Percentiles rank a stretch among this genome's conserved stretches.
These are phyloP conservation scores for Penstemon barbatus DNA, from an alignment of 257 asterid genomes.

Conservation along the genomic window DNA sequence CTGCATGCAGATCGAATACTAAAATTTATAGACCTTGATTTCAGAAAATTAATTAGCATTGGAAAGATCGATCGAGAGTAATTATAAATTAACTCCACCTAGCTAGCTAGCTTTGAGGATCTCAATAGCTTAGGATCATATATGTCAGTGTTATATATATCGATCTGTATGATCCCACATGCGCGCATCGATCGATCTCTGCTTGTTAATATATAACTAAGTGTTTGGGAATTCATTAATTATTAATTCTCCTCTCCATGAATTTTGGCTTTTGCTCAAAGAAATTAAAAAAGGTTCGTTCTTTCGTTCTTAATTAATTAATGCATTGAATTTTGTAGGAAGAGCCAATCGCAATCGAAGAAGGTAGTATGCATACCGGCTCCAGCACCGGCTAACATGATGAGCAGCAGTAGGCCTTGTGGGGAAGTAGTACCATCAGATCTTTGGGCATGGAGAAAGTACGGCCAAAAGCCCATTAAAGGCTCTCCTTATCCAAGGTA, in stretches of 20 bases:
- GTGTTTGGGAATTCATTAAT: slow-evolving; percentile 8
- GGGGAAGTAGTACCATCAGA: slow-evolving; percentile 68
- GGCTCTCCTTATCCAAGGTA: slow-evolving; percentile 69
- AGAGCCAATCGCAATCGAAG: slow-evolving; percentile 85
- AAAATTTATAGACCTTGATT: slow-evolving; percentile 11
- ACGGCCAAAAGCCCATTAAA: slow-evolving; percentile 66
- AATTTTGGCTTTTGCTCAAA: background rate
- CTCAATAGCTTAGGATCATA: slow-evolving; percentile 29
- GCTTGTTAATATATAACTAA: no score
- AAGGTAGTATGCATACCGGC: slow-evolving; percentile 75
- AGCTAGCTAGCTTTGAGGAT: slow-evolving; percentile 28
- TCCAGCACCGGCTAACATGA: slow-evolving; percentile 43
- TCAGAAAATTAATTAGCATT: background rate
- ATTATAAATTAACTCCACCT: slow-evolving; percentile 19
- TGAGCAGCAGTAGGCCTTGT: slow-evolving; percentile 36
- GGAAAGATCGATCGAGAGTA: background rate
- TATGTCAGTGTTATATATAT: slow-evolving; percentile 29
- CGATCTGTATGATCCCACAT: slow-evolving; percentile 21
- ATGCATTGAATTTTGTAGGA: slow-evolving; percentile 52
- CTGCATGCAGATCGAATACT: background rate
- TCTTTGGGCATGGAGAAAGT: slow-evolving; percentile 69
- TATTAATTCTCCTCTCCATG: slow-evolving; percentile 10
- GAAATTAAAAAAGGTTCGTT: slow-evolving; percentile 6
- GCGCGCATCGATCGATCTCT: no score
- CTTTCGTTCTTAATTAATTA: background rate